phyloP scores from a whole-genome alignment of 2,329 filamentous ascomycete species.

The Diaporthe batatas region DNA sequence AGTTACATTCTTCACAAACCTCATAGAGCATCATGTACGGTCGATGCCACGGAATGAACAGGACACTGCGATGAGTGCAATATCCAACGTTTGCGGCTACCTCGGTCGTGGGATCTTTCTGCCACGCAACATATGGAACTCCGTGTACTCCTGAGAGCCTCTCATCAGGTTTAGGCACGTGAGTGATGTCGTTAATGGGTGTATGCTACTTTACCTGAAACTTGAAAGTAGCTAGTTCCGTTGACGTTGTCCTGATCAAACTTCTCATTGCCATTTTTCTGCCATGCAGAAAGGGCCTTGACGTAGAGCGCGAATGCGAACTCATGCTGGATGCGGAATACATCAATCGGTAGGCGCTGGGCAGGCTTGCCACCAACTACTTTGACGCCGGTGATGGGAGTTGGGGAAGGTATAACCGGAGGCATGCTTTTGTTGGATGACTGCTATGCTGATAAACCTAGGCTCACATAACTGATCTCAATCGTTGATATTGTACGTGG shows the following conservation, averaged over 20 bases:
- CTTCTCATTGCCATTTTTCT: slow-evolving; percentile 12
- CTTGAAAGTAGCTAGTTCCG: slow-evolving; percentile 8
- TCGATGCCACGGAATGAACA: slow-evolving; percentile 34
- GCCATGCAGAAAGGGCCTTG: slow-evolving; percentile 29
- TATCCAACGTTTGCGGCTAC: slow-evolving; percentile 10
- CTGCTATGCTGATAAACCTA: too few species aligned
- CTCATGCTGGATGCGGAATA: slow-evolving; percentile 12
- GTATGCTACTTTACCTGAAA: not conserved
- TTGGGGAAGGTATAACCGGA: slow-evolving; percentile 29
- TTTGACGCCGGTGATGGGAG: not conserved
- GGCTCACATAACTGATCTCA: too few species aligned
- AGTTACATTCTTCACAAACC: not conserved
- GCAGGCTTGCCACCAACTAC: not conserved
- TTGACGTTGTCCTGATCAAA: slow-evolving; percentile 27
- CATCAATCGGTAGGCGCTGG: slow-evolving; percentile 19
- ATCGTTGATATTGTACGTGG: too few species aligned
- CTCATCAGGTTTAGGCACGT: not conserved
- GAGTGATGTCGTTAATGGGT: not conserved
- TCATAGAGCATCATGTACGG: slow-evolving; percentile 29
- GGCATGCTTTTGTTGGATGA: slow-evolving; percentile 39
- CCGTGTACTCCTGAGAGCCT: not conserved
- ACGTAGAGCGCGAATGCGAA: slow-evolving; percentile 34
- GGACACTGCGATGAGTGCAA: slow-evolving; percentile 34
- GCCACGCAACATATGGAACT: slow-evolving; percentile 20
- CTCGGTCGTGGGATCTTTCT: slow-evolving; percentile 10